Evolutionary conservation across 352 stramenopile species (phyloP).

Genomic region (Phytophthora colocasiae): DNA sequence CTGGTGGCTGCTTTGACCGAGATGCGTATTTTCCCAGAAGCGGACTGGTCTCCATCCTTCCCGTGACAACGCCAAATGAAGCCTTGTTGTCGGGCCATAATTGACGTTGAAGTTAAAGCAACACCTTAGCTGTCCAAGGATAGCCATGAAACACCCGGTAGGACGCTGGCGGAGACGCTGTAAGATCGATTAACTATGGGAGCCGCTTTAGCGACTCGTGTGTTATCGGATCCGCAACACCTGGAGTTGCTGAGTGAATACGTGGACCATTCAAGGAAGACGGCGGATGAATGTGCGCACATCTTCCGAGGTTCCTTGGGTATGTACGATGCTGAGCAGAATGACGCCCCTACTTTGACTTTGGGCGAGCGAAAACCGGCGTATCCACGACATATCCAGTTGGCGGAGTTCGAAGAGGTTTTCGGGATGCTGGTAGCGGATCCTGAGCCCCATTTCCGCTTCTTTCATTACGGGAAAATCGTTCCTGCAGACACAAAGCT

Average conservation of each 20-base stretch:
- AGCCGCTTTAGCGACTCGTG: slow-evolving; percentile 34
- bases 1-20: slow-evolving; percentile 27
- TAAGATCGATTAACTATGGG: slow-evolving; percentile 27
- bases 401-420: slow-evolving; percentile 72
- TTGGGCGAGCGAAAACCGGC: slow-evolving; percentile 16
- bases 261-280: slow-evolving; percentile 50
- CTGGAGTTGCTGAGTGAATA: slow-evolving; percentile 66
- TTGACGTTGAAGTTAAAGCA: slow-evolving; percentile 21
- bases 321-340: slow-evolving; percentile 39
- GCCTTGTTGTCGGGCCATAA: background rate
- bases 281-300: slow-evolving; percentile 61
- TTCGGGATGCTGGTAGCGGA: slow-evolving; percentile 79
- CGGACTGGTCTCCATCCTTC: slow-evolving; percentile 53
- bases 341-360: slow-evolving; percentile 6
- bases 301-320: slow-evolving; percentile 50
- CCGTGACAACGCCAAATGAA: slow-evolving; percentile 15
- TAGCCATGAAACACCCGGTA: slow-evolving; percentile 24
- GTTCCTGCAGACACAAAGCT: slow-evolving; percentile 19
- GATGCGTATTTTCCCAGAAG: slow-evolving; percentile 41
- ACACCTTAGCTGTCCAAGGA: slow-evolving; percentile 18
- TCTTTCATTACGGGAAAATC: slow-evolving; percentile 52
- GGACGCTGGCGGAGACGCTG: background rate
- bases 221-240: slow-evolving; percentile 28
- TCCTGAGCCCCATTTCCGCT: slow-evolving; percentile 67
- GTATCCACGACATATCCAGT: slow-evolving; percentile 59